Percentiles rank a stretch among this genome's conserved stretches.
phyloP scores from a whole-genome alignment of 495 filamentous ascomycete species.

The Hapsidospora chrysogenum region DNA sequence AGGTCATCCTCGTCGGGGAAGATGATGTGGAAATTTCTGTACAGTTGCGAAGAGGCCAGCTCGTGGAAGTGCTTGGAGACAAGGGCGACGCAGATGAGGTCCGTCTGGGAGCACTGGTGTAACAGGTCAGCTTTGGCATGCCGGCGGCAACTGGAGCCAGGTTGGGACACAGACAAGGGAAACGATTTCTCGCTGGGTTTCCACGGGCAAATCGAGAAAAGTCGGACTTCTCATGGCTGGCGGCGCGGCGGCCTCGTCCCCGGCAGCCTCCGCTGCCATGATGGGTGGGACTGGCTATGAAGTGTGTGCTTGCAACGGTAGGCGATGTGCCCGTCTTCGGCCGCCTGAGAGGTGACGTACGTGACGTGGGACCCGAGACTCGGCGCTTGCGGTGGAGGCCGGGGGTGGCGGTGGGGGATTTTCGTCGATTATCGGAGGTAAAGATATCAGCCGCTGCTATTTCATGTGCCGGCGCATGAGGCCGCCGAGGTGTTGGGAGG shows the following conservation, averaged over 20 bases:
- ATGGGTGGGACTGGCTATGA: neutral
- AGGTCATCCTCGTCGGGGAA: constrained; percentile 37
- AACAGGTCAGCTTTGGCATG: constrained; percentile 5
- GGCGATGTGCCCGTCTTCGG: neutral
- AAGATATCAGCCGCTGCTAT: neutral
- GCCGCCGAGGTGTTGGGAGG: too few relatives aligned
- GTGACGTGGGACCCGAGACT: too few relatives aligned
- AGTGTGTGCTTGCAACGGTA: neutral
- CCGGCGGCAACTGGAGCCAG: neutral
- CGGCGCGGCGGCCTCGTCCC: constrained; percentile 2
- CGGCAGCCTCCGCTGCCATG: constrained; percentile 7
- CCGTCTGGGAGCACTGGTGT: constrained; percentile 19
- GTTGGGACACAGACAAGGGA: constrained; percentile 14
- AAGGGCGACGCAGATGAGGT: constrained; percentile 35
- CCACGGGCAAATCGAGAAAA: constrained; percentile 29
- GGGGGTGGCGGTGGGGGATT: neutral
- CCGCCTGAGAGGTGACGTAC: too few relatives aligned
- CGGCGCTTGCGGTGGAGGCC: too few relatives aligned
- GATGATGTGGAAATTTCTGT: constrained; percentile 38
- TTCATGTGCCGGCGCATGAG: too few relatives aligned
- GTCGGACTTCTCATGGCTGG: constrained; percentile 2
- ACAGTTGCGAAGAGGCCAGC: constrained; percentile 38
- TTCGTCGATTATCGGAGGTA: neutral
- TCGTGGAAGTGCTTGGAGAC: constrained; percentile 37
- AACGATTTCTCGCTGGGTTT: constrained; percentile 35